Evolutionary conservation across 108 stramenopile genomes (phyloP), one percentile per base, ranked within the genome.

Genomic region (Cyclotella sp.): DNA sequence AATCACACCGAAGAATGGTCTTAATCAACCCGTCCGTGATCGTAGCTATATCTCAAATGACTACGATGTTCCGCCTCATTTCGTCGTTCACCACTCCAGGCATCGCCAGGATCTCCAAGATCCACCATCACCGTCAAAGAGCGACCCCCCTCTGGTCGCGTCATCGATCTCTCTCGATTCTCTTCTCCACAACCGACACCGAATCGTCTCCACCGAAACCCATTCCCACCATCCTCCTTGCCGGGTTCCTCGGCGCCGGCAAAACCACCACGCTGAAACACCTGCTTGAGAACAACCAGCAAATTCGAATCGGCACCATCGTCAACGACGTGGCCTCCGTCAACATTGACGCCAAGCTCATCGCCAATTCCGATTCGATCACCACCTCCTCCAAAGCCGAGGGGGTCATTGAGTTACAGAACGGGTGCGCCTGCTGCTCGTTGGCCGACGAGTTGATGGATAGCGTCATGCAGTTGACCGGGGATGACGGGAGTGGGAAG

Each of bases 341-440:
- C 10, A 99, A 99, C 82, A 98, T 99, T 62, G 99, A 99, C 73
- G 96, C 97, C 76, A 97, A 97, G 63, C 87, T 99, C 10, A 70
- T 98, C 14, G 21, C 70, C 68, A 75, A 77, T 27, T 75, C 43
- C 8, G 72, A 76, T 60, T 51, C 49, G 15, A 57, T 39, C 11
- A 59, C 15, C 12, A 49, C 55, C 15, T 29, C 54, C 15, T 29
- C 54, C 29, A 39, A 64, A 34, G 51, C 57, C 58, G 54, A 44
- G 26, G 89, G 83, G 0, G 83, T 91, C 4, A 77, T 98, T 10
- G 94, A 98, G 82, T 59, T 98, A 0, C 92, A 93, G 69, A 97
- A 97, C 82, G 97, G 97, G 70, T 98, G 97, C 77, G 94, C 94
- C 10, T 98, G 94, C 81, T 98, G 98, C 76, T 89, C 89, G 30